phyloP scores from a whole-genome alignment of 352 stramenopile species.

The Phytopythium delawarense region DNA sequence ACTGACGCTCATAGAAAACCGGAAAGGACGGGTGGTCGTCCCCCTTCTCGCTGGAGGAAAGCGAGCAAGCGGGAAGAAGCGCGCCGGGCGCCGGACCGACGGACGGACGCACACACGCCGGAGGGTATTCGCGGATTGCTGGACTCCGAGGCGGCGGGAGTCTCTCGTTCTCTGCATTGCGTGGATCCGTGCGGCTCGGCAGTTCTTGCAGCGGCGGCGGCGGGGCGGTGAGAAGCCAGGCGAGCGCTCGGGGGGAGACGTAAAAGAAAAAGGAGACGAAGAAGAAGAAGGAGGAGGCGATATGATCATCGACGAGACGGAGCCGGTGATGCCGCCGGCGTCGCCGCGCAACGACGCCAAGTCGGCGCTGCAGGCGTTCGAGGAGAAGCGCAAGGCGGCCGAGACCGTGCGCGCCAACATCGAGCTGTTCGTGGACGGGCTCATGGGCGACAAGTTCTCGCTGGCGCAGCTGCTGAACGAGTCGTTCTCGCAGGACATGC shows the following conservation, averaged over 20 bases:
- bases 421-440: slow-evolving; percentile 79
- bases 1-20: neutral
- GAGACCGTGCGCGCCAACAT: slow-evolving; percentile 67
- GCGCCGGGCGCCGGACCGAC: neutral
- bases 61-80: neutral
- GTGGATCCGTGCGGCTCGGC: neutral
- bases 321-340: slow-evolving; percentile 18
- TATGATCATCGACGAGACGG: slow-evolving; percentile 14
- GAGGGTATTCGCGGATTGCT: slow-evolving; percentile 1
- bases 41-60: neutral
- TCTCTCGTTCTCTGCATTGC: neutral
- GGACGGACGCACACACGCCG: neutral
- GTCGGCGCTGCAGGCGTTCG: slow-evolving; percentile 18
- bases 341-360: slow-evolving; percentile 25
- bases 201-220: neutral
- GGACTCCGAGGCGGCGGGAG: neutral
- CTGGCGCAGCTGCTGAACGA: slow-evolving; percentile 73
- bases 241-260: no score
- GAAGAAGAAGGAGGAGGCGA: neutral
- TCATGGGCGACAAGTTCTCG: slow-evolving; percentile 61
- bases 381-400: slow-evolving; percentile 45
- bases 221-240: no score
- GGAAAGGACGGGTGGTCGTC: slow-evolving; percentile 3
- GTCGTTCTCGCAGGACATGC: slow-evolving; percentile 79
- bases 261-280: neutral